Evolutionary conservation across 139 green algal species (phyloP), one percentile per base, ranked within the genome.

Genomic region (Pleodorina starrii): DNA sequence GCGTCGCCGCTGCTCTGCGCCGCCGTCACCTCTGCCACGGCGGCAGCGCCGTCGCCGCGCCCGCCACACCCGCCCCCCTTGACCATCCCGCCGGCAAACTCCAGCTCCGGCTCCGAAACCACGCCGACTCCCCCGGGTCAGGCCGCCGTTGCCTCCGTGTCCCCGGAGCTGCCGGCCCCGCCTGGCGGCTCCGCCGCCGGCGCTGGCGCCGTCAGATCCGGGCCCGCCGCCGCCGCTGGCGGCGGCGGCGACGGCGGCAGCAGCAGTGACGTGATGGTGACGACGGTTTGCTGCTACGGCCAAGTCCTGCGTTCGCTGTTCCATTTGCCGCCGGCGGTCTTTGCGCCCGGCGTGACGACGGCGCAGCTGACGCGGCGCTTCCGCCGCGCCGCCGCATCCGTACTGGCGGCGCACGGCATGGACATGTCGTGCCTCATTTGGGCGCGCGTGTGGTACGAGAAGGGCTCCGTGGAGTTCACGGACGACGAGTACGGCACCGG

Each of bases 261-360:
- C 29, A 63, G 60, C 60, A 88, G 66, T 57, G 75, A 91, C 66
- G 88, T 91, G 11, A 91, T 91, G 88, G 88, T 91, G 16, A 86
- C 88, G 0, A 91, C 88, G 5, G 81, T 91, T 16, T 85, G 57
- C 71, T 74, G 57, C 42, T 75, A 81, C 44, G 80, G 60, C 38
- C 78, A 57, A 5, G 88, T 89, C 5, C 51, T 87, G 66, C 75
- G 76, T 16, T 88, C 79, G 42, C 42, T 91, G 16, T 88, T 87
- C 54, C 88, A 91, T 42, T 69, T 91, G 79, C 88, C 88, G 71
- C 66, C 78, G 10, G 43, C 27, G 11, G 60, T 90, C 27, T 86
- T 90, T 44, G 38, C 48, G 27, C 74, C 75, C 2, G 89, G 79
- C 5, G 83, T 90, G 25, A 71, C 66, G 3, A 68, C 66, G 25